These are phyloP conservation scores for Claviceps citrina DNA, from an alignment of 2,329 filamentous ascomycete genomes.

Conservation along the genomic window DNA sequence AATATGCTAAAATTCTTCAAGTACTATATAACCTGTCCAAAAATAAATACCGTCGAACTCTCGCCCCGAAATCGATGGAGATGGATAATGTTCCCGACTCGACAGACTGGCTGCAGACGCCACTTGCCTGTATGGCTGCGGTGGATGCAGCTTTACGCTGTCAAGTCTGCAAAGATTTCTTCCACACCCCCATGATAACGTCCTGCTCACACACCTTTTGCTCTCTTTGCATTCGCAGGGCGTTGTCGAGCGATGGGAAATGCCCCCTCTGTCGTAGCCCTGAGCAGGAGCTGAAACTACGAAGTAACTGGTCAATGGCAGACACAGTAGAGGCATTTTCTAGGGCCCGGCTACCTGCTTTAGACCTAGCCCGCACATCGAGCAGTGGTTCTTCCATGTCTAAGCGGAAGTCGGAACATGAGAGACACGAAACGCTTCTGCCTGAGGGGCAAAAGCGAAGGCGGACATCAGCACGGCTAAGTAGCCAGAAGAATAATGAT, in stretches of 20 bases:
- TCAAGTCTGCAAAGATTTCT: constrained; percentile 97
- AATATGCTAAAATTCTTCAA: neutral
- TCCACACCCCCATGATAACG: constrained; percentile 84
- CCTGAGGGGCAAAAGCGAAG: constrained; percentile 29
- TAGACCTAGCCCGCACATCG: constrained; percentile 44
- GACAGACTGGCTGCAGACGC: constrained; percentile 70
- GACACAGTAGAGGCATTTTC: constrained; percentile 72
- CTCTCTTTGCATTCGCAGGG: constrained; percentile 83
- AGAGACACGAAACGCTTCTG: constrained; percentile 14
- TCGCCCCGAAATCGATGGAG: constrained; percentile 13
- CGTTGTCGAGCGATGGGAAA: constrained; percentile 66
- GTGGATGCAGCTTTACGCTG: constrained; percentile 82
- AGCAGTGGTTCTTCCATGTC: constrained; percentile 10
- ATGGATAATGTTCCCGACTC: constrained; percentile 47
- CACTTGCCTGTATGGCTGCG: constrained; percentile 46
- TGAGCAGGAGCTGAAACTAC: constrained; percentile 72
- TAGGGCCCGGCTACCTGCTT: constrained; percentile 42
- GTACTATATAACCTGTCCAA: too few species aligned
- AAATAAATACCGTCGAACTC: too few species aligned
- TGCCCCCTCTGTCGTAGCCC: constrained; percentile 69
- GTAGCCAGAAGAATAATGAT: constrained; percentile 24
- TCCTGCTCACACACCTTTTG: constrained; percentile 94
- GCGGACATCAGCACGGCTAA: constrained; percentile 36
- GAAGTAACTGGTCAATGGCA: constrained; percentile 71
- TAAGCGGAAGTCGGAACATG: constrained; percentile 37